These are phyloP conservation scores for Metschnikowia dekortorum DNA, from an alignment of 805 yeast genomes.

Conservation along the genomic window DNA sequence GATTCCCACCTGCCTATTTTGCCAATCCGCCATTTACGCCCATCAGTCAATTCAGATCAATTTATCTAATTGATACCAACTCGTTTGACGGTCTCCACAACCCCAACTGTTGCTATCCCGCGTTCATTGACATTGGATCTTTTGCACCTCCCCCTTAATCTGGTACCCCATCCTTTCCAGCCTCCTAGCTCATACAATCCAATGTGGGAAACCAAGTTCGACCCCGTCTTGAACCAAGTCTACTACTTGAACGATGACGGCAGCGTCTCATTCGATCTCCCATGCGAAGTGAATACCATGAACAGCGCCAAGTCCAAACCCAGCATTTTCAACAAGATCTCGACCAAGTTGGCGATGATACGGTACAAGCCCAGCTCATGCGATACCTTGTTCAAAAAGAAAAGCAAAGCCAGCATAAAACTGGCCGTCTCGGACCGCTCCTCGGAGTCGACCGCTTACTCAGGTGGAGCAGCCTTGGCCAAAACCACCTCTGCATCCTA, in stretches of 20 bases:
- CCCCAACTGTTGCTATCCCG: too few species aligned
- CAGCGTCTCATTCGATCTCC: slow-evolving; percentile 15
- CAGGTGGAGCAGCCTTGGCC: not conserved
- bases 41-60: too few species aligned
- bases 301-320: not conserved
- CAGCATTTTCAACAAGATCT: slow-evolving; percentile 8
- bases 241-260: slow-evolving; percentile 15
- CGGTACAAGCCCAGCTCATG: slow-evolving; percentile 8
- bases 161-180: too few species aligned
- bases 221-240: slow-evolving; percentile 14
- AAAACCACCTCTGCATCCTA: not conserved
- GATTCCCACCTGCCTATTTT: too few species aligned
- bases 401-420: not conserved
- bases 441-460: not conserved
- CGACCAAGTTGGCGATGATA: slow-evolving; percentile 11
- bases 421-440: not conserved
- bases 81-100: too few species aligned
- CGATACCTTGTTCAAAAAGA: not conserved
- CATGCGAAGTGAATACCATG: slow-evolving; percentile 16
- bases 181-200: not conserved
- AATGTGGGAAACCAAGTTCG: slow-evolving; percentile 16
- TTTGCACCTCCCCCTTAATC: too few species aligned
- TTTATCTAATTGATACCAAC: too few species aligned
- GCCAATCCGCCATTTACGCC: too few species aligned
- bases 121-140: too few species aligned